A percentile compares a stretch with the other conserved stretches of the same genome.
Evolutionary conservation across 352 stramenopile genomes (phyloP).

Genomic region (Pythium graminicola): DNA sequence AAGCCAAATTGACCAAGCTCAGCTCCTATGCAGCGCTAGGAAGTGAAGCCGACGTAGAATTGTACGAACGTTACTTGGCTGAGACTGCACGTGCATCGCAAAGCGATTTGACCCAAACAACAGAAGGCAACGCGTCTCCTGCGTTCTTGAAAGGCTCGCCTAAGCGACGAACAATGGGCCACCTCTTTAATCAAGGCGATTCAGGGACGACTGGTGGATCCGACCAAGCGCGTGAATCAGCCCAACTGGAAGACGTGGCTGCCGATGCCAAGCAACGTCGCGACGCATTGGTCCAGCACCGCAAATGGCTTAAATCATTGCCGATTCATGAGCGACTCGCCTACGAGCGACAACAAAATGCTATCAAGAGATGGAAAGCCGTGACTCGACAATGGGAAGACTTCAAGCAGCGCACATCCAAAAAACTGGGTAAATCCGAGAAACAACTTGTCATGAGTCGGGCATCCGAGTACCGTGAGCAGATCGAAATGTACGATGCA

Average conservation of each 20-base stretch:
- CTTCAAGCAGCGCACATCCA: conserved; percentile 55
- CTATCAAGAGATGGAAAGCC: conserved; percentile 58
- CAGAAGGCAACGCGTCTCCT: neutral
- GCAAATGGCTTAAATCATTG: conserved; percentile 61
- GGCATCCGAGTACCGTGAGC: conserved; percentile 77
- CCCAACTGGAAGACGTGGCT: conserved; percentile 6
- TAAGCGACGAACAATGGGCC: conserved; percentile 16
- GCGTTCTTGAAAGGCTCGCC: conserved; percentile 28
- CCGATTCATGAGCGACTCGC: conserved; percentile 64
- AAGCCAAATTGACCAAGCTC: conserved; percentile 38
- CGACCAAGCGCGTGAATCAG: neutral
- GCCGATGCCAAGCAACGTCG: conserved; percentile 37
- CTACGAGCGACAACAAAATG: conserved; percentile 62
- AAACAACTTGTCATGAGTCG: conserved; percentile 83
- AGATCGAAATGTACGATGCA: conserved; percentile 86
- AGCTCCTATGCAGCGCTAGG: conserved; percentile 59
- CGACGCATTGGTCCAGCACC: conserved; percentile 38
- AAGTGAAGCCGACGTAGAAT: conserved; percentile 41
- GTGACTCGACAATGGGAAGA: conserved; percentile 64
- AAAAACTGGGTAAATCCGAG: conserved; percentile 53
- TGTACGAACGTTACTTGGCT: conserved; percentile 51
- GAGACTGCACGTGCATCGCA: conserved; percentile 18
- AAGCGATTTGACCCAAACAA: neutral
- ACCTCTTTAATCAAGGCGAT: conserved; percentile 5
- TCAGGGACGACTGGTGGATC: neutral